A percentile compares a stretch with the other conserved stretches of the same genome.
phyloP scores from a whole-genome alignment of 164 flowering plant species.

The Pachysandra terminalis region DNA sequence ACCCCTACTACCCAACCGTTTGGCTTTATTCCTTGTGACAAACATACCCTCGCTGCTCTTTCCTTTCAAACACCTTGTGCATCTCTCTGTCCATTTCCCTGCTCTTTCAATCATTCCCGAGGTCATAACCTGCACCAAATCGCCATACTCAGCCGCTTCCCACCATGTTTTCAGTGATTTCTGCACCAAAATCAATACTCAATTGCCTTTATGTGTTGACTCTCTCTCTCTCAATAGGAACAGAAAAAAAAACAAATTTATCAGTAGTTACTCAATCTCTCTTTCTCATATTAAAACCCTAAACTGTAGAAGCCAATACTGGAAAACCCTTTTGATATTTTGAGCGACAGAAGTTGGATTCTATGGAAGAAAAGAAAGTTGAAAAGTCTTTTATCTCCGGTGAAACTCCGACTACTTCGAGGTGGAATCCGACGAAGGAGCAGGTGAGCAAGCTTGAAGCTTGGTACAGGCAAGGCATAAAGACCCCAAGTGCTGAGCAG shows the following conservation, averaged over 20 bases:
- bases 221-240: conserved; percentile 16
- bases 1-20: conserved; percentile 34
- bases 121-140: not conserved
- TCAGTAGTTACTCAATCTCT: conserved; percentile 6
- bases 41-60: conserved; percentile 11
- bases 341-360: too few relatives aligned
- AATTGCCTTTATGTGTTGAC: conserved; percentile 64
- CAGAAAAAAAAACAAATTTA: conserved; percentile 25
- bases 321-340: not conserved
- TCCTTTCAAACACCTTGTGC: conserved; percentile 2
- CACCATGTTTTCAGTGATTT: conserved; percentile 82
- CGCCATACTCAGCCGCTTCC: conserved; percentile 42
- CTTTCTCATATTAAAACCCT: not conserved
- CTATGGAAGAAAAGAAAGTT: conserved; percentile 27
- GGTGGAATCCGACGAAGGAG: conserved; percentile 91
- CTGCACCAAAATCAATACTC: conserved; percentile 72
- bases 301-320: not conserved
- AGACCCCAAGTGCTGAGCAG: conserved; percentile 80
- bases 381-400: conserved; percentile 9
- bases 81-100: not conserved
- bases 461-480: conserved; percentile 62
- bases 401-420: conserved; percentile 24
- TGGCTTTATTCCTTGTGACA: conserved; percentile 18
- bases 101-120: not conserved
- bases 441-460: conserved; percentile 67